phyloP scores from a whole-genome alignment of 768 basidiomycete genomes.

The Podaxis sp. region DNA sequence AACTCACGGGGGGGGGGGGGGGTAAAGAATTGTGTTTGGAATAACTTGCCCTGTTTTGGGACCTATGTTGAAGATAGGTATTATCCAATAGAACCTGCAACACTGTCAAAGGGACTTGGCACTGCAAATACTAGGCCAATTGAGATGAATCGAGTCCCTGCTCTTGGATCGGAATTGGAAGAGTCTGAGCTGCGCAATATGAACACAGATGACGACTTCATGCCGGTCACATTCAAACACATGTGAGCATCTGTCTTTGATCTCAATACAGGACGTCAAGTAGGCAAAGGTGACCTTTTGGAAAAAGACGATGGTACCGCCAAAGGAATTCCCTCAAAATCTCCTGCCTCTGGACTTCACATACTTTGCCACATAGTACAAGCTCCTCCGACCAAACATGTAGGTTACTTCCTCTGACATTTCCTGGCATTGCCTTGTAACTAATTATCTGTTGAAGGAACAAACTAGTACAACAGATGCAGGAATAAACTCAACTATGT shows the following conservation, averaged over 20 bases:
- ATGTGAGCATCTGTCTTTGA: slow-evolving; percentile 73
- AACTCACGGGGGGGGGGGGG: slow-evolving; percentile 34
- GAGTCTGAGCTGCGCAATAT: slow-evolving; percentile 74
- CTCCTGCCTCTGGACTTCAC: slow-evolving; percentile 80
- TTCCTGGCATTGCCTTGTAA: slow-evolving; percentile 1
- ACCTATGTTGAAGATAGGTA: slow-evolving; percentile 34
- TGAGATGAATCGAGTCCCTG: slow-evolving; percentile 89
- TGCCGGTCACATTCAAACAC: slow-evolving; percentile 73
- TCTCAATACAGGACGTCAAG: slow-evolving; percentile 57
- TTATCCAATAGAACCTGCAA: slow-evolving; percentile 38
- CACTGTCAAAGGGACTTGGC: slow-evolving; percentile 30
- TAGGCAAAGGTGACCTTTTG: slow-evolving; percentile 68
- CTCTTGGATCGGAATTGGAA: slow-evolving; percentile 89
- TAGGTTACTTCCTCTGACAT: slow-evolving; percentile 31
- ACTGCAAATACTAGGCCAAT: slow-evolving; percentile 48
- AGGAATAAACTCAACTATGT: slow-evolving; percentile 52
- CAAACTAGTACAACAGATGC: slow-evolving; percentile 77
- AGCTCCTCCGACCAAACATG: slow-evolving; percentile 87
- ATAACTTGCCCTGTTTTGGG: neutral
- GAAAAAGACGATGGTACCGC: slow-evolving; percentile 52
- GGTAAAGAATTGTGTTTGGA: slow-evolving; percentile 39
- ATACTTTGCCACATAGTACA: slow-evolving; percentile 54
- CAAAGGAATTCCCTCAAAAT: slow-evolving; percentile 64
- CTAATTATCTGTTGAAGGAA: slow-evolving; percentile 44
- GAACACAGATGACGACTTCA: slow-evolving; percentile 71